Percentiles rank a stretch among this genome's conserved stretches.
Conservation (phyloP, 768 basidiomycete genomes). For the Collybia sordida region DNA sequence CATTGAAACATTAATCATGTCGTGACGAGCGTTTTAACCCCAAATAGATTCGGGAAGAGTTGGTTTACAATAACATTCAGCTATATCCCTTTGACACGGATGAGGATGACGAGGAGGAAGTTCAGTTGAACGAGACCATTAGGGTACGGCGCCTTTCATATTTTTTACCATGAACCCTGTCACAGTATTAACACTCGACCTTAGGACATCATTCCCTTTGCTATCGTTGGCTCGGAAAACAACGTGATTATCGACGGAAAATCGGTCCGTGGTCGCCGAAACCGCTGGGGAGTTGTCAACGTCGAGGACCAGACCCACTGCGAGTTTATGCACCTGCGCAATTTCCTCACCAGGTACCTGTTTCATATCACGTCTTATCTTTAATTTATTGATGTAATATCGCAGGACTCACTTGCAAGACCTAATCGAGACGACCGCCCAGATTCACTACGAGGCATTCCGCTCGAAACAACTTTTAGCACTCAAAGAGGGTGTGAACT, state of each 20-base stretch:
- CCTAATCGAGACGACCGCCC: slow-evolving; percentile 97
- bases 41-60: slow-evolving; percentile 85
- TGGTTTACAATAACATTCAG: slow-evolving; percentile 89
- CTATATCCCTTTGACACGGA: slow-evolving; percentile 97
- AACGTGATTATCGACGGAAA: slow-evolving; percentile 96
- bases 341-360: slow-evolving; percentile 88
- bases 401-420: slow-evolving; percentile 94
- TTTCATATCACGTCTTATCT: background rate
- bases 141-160: slow-evolving; percentile 54
- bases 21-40: slow-evolving; percentile 8
- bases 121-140: slow-evolving; percentile 86
- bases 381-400: background rate
- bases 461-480: slow-evolving; percentile 96
- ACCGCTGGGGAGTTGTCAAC: slow-evolving; percentile 98
- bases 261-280: slow-evolving; percentile 93
- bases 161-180: too few species aligned
- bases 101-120: slow-evolving; percentile 91
- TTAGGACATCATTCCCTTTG: slow-evolving; percentile 94
- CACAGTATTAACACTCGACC: slow-evolving; percentile 4
- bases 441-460: slow-evolving; percentile 99
- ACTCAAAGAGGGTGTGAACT: slow-evolving; percentile 91
- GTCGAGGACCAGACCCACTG: slow-evolving; percentile 96
- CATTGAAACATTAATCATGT: too few species aligned
- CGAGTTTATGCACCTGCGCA: slow-evolving; percentile 96
- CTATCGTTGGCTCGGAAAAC: slow-evolving; percentile 95